Conservation (phyloP, 2,329 filamentous ascomycete genomes). For the Rhexocercosporidium sp. region DNA sequence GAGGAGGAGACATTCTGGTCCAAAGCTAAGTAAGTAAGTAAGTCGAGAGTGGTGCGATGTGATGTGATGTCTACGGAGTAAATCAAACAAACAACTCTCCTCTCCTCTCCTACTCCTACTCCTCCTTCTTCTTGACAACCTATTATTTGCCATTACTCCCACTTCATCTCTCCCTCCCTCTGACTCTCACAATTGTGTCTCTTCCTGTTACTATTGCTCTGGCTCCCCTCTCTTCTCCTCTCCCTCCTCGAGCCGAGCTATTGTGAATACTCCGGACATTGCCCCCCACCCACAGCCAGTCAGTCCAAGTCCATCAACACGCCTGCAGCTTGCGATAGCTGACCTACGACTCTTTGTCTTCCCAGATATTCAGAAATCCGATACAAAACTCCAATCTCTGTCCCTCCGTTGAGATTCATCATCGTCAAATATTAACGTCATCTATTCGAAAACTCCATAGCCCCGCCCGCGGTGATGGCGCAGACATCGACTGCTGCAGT, state of each 20-base stretch:
- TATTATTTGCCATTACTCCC: neutral
- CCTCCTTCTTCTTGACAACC: neutral
- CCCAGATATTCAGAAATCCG: neutral
- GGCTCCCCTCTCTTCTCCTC: too few species aligned
- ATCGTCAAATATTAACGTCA: neutral
- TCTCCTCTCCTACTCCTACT: neutral
- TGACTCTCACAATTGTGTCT: too few species aligned
- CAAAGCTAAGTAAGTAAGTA: neutral
- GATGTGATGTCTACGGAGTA: neutral
- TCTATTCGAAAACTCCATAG: neutral
- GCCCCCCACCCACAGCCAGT: neutral
- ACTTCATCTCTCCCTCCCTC: neutral
- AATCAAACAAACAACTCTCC: neutral
- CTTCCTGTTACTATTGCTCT: too few species aligned
- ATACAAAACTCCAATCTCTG: neutral
- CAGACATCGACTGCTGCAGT: slow-evolving; percentile 20
- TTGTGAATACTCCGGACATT: too few species aligned
- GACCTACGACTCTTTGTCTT: neutral
- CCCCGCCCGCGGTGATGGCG: slow-evolving; percentile 21
- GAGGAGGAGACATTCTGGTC: too few species aligned
- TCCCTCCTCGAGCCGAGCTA: neutral
- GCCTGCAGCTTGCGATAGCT: neutral
- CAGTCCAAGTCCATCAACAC: neutral
- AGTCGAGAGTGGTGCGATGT: neutral
- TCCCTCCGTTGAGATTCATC: neutral